A percentile compares a stretch with the other conserved stretches of the same genome.
phyloP scores from a whole-genome alignment of 176 grass and related monocot genomes.

The Leersia perrieri region DNA sequence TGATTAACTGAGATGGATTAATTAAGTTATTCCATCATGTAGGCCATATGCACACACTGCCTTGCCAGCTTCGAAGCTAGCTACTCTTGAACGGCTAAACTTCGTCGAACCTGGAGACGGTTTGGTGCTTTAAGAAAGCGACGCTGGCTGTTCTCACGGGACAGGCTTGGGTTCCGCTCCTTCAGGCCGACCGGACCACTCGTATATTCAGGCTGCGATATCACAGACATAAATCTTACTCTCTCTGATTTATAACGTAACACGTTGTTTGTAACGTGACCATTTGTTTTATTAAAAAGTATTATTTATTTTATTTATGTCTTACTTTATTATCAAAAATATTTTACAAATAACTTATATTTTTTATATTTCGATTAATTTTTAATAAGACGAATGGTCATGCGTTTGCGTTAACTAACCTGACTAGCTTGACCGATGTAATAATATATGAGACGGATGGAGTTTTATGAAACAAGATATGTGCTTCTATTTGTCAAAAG shows the following conservation, averaged over 20 bases:
- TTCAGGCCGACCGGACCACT: not conserved
- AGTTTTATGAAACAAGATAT: not conserved
- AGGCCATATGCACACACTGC: not conserved
- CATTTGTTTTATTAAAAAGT: too few relatives aligned
- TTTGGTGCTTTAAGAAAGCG: constrained; percentile 11
- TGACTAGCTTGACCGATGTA: not conserved
- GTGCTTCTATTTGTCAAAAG: too few relatives aligned
- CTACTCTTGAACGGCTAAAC: constrained; percentile 26
- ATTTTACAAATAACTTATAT: too few relatives aligned
- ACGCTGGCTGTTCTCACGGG: constrained; percentile 26
- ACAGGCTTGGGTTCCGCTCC: constrained; percentile 19
- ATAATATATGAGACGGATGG: too few relatives aligned
- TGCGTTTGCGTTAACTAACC: not conserved
- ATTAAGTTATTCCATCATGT: not conserved
- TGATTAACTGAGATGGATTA: not conserved
- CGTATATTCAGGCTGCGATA: not conserved
- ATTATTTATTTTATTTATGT: too few relatives aligned
- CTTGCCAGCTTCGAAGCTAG: constrained; percentile 25
- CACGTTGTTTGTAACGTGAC: too few relatives aligned
- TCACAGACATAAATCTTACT: too few relatives aligned
- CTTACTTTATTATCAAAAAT: too few relatives aligned
- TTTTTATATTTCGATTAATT: too few relatives aligned
- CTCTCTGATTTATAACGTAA: too few relatives aligned
- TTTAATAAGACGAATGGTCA: too few relatives aligned
- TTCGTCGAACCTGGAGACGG: constrained; percentile 28